These are phyloP conservation scores for Rhododendron simsii DNA, from an alignment of 148 eudicot species.

Conservation along the genomic window DNA sequence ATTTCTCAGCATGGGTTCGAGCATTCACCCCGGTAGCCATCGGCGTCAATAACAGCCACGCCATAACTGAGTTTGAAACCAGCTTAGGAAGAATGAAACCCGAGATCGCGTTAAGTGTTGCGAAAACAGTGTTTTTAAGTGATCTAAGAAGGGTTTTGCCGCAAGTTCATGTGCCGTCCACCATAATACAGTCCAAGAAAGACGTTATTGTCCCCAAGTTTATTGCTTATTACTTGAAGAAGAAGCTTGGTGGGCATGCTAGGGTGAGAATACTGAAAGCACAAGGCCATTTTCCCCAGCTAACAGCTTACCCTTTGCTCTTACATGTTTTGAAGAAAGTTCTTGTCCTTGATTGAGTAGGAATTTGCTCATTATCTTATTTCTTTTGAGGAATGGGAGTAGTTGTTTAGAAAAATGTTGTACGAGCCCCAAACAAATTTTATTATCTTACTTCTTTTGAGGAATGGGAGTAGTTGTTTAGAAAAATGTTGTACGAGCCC, in stretches of 20 bases:
- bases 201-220: constrained; percentile 26
- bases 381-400: not conserved
- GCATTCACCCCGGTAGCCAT: constrained; percentile 20
- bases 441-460: not conserved
- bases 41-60: constrained; percentile 14
- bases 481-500: not conserved
- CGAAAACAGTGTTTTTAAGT: constrained; percentile 22
- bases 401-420: not conserved
- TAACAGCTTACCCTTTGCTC: constrained; percentile 18
- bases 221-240: constrained; percentile 22
- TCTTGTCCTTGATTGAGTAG: not conserved
- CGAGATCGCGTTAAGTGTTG: constrained; percentile 10
- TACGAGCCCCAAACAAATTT: no score
- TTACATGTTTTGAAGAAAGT: constrained; percentile 9
- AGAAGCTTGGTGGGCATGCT: constrained; percentile 21
- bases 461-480: not conserved
- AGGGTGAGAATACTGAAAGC: constrained; percentile 16
- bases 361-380: no score
- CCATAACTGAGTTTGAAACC: constrained; percentile 16
- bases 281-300: constrained; percentile 32
- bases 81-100: constrained; percentile 25
- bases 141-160: constrained; percentile 18
- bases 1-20: constrained; percentile 22
- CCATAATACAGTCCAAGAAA: constrained; percentile 17
- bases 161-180: constrained; percentile 14